Percentiles rank a stretch among this genome's conserved stretches.
Conservation (phyloP, 768 basidiomycete genomes). For the Hygrocybe coccinea region DNA sequence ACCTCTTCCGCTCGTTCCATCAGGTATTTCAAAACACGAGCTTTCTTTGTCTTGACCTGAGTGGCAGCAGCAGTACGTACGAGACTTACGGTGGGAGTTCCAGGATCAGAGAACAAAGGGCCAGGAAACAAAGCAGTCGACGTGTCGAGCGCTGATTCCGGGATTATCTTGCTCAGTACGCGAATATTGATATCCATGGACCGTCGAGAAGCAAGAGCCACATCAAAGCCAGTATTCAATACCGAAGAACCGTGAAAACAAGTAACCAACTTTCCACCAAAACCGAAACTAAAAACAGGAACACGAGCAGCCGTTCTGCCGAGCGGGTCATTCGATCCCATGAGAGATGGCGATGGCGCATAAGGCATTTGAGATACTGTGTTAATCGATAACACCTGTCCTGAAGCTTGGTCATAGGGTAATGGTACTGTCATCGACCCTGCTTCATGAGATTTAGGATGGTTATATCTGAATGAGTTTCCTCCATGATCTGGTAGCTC, state of each 20-base stretch:
- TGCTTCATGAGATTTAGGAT: constrained; percentile 17
- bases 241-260: constrained; percentile 76
- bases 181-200: constrained; percentile 68
- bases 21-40: constrained; percentile 71
- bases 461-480: constrained; percentile 26
- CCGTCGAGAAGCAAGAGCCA: constrained; percentile 66
- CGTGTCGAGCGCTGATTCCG: constrained; percentile 55
- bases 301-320: constrained; percentile 66
- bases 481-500: constrained; percentile 23
- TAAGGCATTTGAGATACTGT: constrained; percentile 47
- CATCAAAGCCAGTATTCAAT: constrained; percentile 70
- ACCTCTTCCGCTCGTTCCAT: constrained; percentile 72
- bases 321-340: constrained; percentile 79
- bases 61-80: constrained; percentile 63
- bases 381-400: neutral
- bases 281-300: constrained; percentile 86
- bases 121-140: constrained; percentile 71
- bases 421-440: constrained; percentile 11
- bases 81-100: constrained; percentile 56
- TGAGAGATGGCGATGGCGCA: constrained; percentile 77
- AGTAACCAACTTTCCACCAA: constrained; percentile 85
- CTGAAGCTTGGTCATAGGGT: neutral
- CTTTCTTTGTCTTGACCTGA: constrained; percentile 79
- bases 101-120: constrained; percentile 77
- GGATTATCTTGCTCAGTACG: constrained; percentile 61